Percentiles rank a stretch among this genome's conserved stretches.
Evolutionary conservation across 345 rosid species (phyloP).

Genomic region (Carallia brachiata): DNA sequence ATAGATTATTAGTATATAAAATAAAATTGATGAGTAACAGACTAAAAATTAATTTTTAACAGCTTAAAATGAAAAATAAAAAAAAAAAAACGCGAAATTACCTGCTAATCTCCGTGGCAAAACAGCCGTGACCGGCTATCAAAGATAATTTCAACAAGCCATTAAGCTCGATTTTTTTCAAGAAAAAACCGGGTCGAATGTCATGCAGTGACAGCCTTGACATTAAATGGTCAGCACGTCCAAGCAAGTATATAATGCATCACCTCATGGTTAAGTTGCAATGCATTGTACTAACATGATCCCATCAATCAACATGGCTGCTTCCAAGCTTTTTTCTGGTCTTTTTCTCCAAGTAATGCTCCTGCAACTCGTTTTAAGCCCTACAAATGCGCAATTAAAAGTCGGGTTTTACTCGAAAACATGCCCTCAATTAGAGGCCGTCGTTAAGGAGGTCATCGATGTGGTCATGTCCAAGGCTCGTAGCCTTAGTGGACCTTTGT

Average conservation of each 20-base stretch:
- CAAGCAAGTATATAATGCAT: slow-evolving; percentile 9
- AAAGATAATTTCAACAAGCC: too few relatives aligned
- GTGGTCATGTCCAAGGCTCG: slow-evolving; percentile 40
- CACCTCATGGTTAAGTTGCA: not conserved
- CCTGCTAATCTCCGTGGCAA: too few relatives aligned
- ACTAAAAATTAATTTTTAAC: too few relatives aligned
- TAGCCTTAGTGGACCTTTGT: slow-evolving; percentile 51
- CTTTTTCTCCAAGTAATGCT: slow-evolving; percentile 24
- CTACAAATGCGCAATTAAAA: slow-evolving; percentile 39
- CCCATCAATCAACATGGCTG: slow-evolving; percentile 24
- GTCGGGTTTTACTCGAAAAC: slow-evolving; percentile 53
- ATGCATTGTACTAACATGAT: not conserved
- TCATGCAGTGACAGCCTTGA: slow-evolving; percentile 7
- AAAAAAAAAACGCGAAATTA: too few relatives aligned
- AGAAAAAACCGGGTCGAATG: not conserved
- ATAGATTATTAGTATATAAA: too few relatives aligned
- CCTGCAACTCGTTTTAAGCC: slow-evolving; percentile 21
- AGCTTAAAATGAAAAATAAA: too few relatives aligned
- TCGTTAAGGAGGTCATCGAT: slow-evolving; percentile 30
- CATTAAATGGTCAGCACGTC: not conserved
- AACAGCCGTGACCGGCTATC: too few relatives aligned
- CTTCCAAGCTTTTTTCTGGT: slow-evolving; percentile 25
- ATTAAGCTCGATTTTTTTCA: not conserved
- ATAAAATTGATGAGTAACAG: too few relatives aligned
- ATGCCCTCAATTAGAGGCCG: slow-evolving; percentile 51